A percentile compares a stretch with the other conserved stretches of the same genome.
Evolutionary conservation across 805 yeast genomes (phyloP).

Genomic region (Ogataea pignaliae): DNA sequence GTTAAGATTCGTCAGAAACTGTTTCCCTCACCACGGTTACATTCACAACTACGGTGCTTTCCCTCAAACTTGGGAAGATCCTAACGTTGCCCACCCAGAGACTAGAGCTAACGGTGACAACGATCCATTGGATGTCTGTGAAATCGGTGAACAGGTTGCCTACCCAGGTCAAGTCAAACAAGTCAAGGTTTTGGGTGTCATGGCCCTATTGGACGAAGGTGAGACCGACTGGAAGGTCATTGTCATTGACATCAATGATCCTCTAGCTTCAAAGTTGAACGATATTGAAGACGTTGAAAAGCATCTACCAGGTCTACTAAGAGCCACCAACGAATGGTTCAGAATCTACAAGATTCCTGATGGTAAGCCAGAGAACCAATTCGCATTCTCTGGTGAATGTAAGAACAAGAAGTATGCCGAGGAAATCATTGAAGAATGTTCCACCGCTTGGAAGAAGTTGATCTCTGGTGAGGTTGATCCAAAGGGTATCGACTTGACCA

Average conservation of each 20-base stretch:
- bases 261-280: slow-evolving; percentile 78
- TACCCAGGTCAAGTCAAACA: slow-evolving; percentile 73
- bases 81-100: slow-evolving; percentile 58
- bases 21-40: slow-evolving; percentile 98
- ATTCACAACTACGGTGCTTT: slow-evolving; percentile 98
- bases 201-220: slow-evolving; percentile 92
- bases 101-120: slow-evolving; percentile 73
- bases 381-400: slow-evolving; percentile 95
- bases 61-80: slow-evolving; percentile 92
- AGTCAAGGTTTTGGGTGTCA: slow-evolving; percentile 89
- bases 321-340: slow-evolving; percentile 97
- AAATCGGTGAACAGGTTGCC: slow-evolving; percentile 66
- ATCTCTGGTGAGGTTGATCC: slow-evolving; percentile 57
- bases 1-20: slow-evolving; percentile 91
- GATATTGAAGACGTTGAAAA: slow-evolving; percentile 89
- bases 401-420: slow-evolving; percentile 83
- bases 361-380: slow-evolving; percentile 94
- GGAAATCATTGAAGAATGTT: slow-evolving; percentile 76
- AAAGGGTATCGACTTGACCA: slow-evolving; percentile 70
- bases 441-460: slow-evolving; percentile 78
- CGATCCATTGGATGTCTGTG: slow-evolving; percentile 84
- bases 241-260: slow-evolving; percentile 83
- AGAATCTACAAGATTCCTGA: slow-evolving; percentile 97
- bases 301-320: slow-evolving; percentile 86
- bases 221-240: slow-evolving; percentile 91